Conservation (phyloP, 2,329 filamentous ascomycete species). For the Dactylellina haptotyla region DNA sequence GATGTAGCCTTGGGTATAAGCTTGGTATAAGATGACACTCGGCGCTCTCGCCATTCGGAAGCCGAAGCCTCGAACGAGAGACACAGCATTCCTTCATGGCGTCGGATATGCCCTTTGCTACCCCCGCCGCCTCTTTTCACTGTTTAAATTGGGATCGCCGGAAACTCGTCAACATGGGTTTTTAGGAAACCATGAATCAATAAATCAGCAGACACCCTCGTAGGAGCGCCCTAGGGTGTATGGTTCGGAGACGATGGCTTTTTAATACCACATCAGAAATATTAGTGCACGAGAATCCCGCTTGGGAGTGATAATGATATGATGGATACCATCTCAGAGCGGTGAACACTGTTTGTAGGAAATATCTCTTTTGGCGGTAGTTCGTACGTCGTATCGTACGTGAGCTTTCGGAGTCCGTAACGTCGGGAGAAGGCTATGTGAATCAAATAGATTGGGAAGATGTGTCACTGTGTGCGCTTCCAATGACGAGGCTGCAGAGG, state of each 20-base stretch:
- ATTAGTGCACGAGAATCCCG: not conserved
- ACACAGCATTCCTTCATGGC: not conserved
- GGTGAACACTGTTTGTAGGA: not conserved
- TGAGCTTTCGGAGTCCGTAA: not conserved
- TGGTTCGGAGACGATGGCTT: not conserved
- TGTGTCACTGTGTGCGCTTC: constrained; percentile 30
- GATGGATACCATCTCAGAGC: not conserved
- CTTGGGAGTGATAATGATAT: not conserved
- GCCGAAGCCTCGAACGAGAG: constrained; percentile 15
- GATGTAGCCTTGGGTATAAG: not conserved
- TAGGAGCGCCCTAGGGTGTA: not conserved
- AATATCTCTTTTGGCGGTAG: not conserved
- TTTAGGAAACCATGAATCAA: not conserved
- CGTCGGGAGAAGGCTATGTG: not conserved
- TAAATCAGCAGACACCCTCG: not conserved
- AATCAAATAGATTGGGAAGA: not conserved
- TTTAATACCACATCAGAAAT: not conserved
- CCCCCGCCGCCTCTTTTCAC: too few species aligned
- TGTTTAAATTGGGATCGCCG: constrained; percentile 9
- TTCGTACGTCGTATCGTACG: not conserved
- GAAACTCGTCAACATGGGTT: constrained; percentile 3
- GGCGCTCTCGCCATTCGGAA: constrained; percentile 30
- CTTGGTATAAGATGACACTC: not conserved
- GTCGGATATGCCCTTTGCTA: not conserved
- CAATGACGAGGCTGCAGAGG: constrained; percentile 43